phyloP scores from a whole-genome alignment of 345 rosid genomes.

The Eucalyptus fibrosa region DNA sequence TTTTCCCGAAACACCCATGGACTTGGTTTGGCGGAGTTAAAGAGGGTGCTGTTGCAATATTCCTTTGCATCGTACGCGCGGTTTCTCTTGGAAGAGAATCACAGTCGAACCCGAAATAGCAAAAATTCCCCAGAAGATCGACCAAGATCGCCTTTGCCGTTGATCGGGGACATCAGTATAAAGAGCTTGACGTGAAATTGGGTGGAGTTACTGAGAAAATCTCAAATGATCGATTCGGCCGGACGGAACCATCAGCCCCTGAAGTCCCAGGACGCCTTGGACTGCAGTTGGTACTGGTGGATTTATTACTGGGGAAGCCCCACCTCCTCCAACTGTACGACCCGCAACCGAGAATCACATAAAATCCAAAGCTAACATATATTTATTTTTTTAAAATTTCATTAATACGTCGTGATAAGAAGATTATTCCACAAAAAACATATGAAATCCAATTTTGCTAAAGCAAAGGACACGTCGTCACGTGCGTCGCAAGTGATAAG shows the following conservation, averaged over 20 bases:
- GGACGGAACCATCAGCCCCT: not conserved
- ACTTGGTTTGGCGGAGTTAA: no score
- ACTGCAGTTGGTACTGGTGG: not conserved
- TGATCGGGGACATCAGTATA: no score
- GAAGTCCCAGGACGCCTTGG: not conserved
- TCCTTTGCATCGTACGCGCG: no score
- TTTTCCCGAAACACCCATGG: no score
- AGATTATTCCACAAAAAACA: not conserved
- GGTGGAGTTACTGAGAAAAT: not conserved
- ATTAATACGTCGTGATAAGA: not conserved
- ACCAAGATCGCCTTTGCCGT: no score
- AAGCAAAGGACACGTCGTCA: not conserved
- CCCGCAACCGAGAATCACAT: not conserved
- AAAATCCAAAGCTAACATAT: not conserved
- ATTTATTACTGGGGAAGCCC: not conserved
- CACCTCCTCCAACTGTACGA: not conserved
- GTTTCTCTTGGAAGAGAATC: no score
- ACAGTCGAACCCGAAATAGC: no score
- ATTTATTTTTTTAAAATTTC: fast-evolving
- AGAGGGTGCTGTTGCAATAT: not conserved
- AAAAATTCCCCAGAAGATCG: not conserved
- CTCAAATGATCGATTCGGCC: not conserved
- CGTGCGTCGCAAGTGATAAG: no score
- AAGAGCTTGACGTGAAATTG: not conserved
- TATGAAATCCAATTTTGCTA: not conserved